These are phyloP conservation scores for Coemansia sp. DNA, from an alignment of 192 early-diverging fungal genomes.

Conservation along the genomic window DNA sequence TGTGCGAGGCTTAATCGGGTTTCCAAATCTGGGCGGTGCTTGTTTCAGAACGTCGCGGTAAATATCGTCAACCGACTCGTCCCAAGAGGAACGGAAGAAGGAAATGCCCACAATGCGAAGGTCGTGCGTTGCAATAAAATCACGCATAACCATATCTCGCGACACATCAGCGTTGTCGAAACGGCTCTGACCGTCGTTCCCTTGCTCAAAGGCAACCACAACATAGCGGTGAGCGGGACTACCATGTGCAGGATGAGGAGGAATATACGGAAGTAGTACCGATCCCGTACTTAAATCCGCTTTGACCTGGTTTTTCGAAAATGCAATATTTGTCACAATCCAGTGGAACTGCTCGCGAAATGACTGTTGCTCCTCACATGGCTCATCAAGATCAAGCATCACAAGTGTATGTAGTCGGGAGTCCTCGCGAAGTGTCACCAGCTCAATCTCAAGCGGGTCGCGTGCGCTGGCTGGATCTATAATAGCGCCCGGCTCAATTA, in stretches of 20 bases:
- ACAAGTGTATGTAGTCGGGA: slow-evolving; percentile 66
- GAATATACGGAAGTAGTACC: slow-evolving; percentile 59
- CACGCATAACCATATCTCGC: slow-evolving; percentile 38
- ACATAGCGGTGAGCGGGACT: slow-evolving; percentile 76
- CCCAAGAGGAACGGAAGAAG: slow-evolving; percentile 45
- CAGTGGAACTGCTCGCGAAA: slow-evolving; percentile 75
- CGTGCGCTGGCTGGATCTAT: slow-evolving; percentile 56
- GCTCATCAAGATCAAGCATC: slow-evolving; percentile 70
- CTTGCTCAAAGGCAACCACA: slow-evolving; percentile 64
- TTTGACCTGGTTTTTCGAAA: slow-evolving; percentile 56
- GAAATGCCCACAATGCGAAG: slow-evolving; percentile 42
- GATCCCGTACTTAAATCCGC: slow-evolving; percentile 47
- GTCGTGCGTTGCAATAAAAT: slow-evolving; percentile 29
- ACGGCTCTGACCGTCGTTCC: slow-evolving; percentile 54
- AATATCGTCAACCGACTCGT: slow-evolving; percentile 47
- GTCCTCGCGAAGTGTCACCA: slow-evolving; percentile 67
- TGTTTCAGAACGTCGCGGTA: slow-evolving; percentile 46
- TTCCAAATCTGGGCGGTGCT: slow-evolving; percentile 34
- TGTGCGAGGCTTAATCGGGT: slow-evolving; percentile 13
- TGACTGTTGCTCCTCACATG: slow-evolving; percentile 60
- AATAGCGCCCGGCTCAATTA: slow-evolving; percentile 32
- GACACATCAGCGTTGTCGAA: slow-evolving; percentile 45
- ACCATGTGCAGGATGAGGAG: slow-evolving; percentile 76
- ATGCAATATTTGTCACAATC: slow-evolving; percentile 64
- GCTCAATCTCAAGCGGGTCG: slow-evolving; percentile 55